Percentiles rank a stretch among this genome's conserved stretches.
These are phyloP conservation scores for Panicum hallii DNA, from an alignment of 202 grass and related monocot species.

Conservation along the genomic window DNA sequence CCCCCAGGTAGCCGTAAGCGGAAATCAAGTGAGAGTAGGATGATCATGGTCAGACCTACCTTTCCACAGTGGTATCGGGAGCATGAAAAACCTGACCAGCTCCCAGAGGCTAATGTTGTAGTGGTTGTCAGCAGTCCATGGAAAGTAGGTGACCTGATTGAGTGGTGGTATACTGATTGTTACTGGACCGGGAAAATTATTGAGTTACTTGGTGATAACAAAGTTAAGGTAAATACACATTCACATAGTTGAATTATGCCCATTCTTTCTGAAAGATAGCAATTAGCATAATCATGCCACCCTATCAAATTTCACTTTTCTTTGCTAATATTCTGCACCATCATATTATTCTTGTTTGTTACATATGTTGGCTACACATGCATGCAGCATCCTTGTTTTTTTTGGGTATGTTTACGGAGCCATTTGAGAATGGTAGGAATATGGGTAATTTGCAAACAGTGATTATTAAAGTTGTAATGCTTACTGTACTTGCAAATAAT, in stretches of 20 bases:
- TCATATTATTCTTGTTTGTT: constrained; percentile 22
- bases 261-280: background rate
- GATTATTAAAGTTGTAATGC: constrained; percentile 19
- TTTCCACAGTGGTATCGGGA: constrained; percentile 52
- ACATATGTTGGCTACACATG: background rate
- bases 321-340: constrained; percentile 20
- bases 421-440: background rate
- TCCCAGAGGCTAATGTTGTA: constrained; percentile 33
- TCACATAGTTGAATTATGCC: background rate
- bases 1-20: constrained; percentile 12
- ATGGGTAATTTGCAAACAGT: constrained; percentile 27
- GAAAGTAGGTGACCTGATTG: constrained; percentile 58
- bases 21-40: constrained; percentile 39
- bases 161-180: constrained; percentile 43
- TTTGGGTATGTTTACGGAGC: background rate
- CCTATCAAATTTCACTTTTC: constrained; percentile 6
- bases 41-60: constrained; percentile 54
- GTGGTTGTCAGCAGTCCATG: constrained; percentile 48
- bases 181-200: constrained; percentile 55
- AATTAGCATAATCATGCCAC: background rate
- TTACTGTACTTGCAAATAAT: constrained; percentile 17
- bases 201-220: constrained; percentile 36
- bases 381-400: background rate
- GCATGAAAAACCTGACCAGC: constrained; percentile 32
- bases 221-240: constrained; percentile 45